Evolutionary conservation across 441 rosid species (phyloP).

Genomic region (Croton laevigatus): DNA sequence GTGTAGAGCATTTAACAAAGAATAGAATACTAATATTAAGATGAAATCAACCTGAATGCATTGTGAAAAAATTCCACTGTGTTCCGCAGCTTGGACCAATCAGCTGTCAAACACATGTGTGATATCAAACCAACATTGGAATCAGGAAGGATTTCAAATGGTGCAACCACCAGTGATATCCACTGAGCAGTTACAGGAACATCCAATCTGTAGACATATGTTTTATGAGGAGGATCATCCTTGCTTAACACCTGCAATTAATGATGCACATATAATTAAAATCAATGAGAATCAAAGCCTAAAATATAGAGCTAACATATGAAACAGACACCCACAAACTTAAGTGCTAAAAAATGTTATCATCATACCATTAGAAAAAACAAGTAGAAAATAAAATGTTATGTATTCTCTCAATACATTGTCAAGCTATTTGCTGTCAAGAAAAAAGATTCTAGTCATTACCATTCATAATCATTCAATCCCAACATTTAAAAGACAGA

Average conservation of each 20-base stretch:
- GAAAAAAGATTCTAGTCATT: background rate
- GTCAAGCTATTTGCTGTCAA: background rate
- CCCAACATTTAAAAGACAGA: background rate
- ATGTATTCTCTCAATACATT: background rate
- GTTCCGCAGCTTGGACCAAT: slow-evolving; percentile 59
- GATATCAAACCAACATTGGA: slow-evolving; percentile 59
- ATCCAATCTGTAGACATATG: slow-evolving; percentile 78
- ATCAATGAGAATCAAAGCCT: slow-evolving; percentile 8
- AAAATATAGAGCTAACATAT: background rate
- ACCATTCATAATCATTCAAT: background rate
- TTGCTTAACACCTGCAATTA: slow-evolving; percentile 73
- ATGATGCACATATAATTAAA: slow-evolving; percentile 5
- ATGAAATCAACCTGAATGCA: slow-evolving; percentile 71
- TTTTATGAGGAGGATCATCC: slow-evolving; percentile 85
- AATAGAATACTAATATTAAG: slow-evolving; percentile 5
- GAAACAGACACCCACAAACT: background rate
- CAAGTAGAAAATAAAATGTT: background rate
- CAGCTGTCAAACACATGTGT: slow-evolving; percentile 72
- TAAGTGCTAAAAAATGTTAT: background rate
- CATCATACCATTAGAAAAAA: background rate
- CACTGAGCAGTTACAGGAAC: slow-evolving; percentile 79
- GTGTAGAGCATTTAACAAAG: slow-evolving; percentile 12
- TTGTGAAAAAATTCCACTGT: slow-evolving; percentile 82
- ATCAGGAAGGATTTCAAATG: slow-evolving; percentile 84
- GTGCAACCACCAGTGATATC: slow-evolving; percentile 91